These are phyloP conservation scores for Rutstroemia sp. DNA, from an alignment of 2,329 filamentous ascomycete species.

Conservation along the genomic window DNA sequence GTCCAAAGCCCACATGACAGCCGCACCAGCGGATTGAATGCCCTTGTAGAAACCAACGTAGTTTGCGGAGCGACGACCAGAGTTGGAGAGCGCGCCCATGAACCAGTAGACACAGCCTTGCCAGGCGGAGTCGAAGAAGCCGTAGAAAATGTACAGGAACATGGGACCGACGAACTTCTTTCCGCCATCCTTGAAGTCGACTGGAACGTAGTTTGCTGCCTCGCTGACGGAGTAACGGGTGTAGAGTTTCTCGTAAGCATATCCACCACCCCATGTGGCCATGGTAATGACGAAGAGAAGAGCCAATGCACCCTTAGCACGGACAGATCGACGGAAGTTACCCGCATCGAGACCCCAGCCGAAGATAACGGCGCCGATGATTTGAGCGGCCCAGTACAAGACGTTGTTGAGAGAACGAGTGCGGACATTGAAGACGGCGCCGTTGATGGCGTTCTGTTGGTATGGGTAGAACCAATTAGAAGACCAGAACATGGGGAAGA, in stretches of 20 bases:
- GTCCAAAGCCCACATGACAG: slow-evolving; percentile 68
- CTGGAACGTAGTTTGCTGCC: slow-evolving; percentile 14
- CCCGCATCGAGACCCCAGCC: slow-evolving; percentile 62
- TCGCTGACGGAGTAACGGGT: slow-evolving; percentile 34
- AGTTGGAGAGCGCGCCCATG: slow-evolving; percentile 92
- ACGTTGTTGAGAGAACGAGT: slow-evolving; percentile 70
- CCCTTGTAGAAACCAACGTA: slow-evolving; percentile 87
- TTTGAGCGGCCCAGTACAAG: slow-evolving; percentile 75
- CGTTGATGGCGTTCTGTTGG: slow-evolving; percentile 69
- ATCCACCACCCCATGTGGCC: slow-evolving; percentile 76
- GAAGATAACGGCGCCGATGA: slow-evolving; percentile 66
- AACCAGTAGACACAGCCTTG: slow-evolving; percentile 92
- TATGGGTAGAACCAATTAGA: slow-evolving; percentile 79
- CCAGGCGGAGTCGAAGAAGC: slow-evolving; percentile 83
- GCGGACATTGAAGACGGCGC: slow-evolving; percentile 63
- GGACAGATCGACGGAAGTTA: slow-evolving; percentile 52
- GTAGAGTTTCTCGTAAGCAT: slow-evolving; percentile 64
- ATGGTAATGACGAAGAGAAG: slow-evolving; percentile 64
- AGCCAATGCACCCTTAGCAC: slow-evolving; percentile 57
- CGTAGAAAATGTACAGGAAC: slow-evolving; percentile 87
- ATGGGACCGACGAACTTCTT: slow-evolving; percentile 64
- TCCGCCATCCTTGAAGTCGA: slow-evolving; percentile 60
- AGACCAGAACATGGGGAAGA: slow-evolving; percentile 77
- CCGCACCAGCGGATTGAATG: slow-evolving; percentile 80
- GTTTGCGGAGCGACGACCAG: slow-evolving; percentile 84